Evolutionary conservation across 257 asterid genomes (phyloP), one percentile per base, ranked within the genome.

Genomic region (Voacanga thouarsii): DNA sequence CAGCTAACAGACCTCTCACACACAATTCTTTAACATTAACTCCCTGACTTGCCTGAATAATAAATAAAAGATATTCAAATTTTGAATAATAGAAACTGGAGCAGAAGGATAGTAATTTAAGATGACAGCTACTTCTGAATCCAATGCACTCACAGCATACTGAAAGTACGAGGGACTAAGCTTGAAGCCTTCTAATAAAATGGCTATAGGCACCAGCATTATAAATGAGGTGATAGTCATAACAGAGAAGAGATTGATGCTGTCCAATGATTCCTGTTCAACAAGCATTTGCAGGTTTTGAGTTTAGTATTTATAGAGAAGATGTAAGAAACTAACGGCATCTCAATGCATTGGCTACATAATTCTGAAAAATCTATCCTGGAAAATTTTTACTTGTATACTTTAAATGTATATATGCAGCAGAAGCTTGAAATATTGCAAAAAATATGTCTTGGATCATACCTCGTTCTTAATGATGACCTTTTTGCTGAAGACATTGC

Each of bases 381-480:
- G 39, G 74, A 67, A 44, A 68, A 21, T 23, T 7, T 41, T 7
- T 8, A 44, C 53, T 37, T 5, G 14, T 47, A 0, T 47, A 7
- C 51, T 44, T 44, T 44, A 5, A 44, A 44, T 5, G 6, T 5
- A 44, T 5, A 44, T 44, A 44, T 44, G 47, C 47, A 44, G 47
- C 47, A 10, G 9, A 1, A 2, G 14, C 51, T 47, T 47, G 68
- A 7, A 61, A 41, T 4, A 30, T 30, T 67, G 11, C 49, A 67
- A 43, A 67, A 57, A 74, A 41, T 4, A 14, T 12, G 23, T 3
- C 10, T 21, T 44, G 39, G 79, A 39, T 9, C 50, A 16, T 86
- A 94, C 98, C 96, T 92, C 96, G 75, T 90, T 84, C 77, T 75
- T 89, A 76, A 77, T 80, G 97, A 94, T 89, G 76, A 94, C n/a